Evolutionary conservation across 352 stramenopile genomes (phyloP), one percentile per base, ranked within the genome.

Genomic region (Phytophthora megakarya): DNA sequence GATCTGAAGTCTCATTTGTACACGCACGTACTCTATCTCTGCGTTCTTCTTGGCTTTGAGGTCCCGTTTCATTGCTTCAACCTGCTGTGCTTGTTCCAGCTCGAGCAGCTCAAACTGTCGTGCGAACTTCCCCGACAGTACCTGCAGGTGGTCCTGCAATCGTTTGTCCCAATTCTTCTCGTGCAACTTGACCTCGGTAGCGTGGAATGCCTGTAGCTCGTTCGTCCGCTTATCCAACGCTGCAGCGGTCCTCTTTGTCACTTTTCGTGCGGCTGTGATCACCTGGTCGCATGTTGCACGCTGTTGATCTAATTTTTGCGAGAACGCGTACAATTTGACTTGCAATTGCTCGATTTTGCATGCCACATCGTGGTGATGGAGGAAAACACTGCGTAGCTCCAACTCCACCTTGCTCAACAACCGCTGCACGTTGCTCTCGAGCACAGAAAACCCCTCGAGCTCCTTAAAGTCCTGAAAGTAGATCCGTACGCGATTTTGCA

Each of bases 391-490:
- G 16, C 62, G 56, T 15, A 85, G 33, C 28, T 84, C 75, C 26
- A 84, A 33, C 39, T 67, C 50, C 13, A 80, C 70, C 40, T 79
- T 73, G 39, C 46, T 57, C 30, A 67, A 33, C 39, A 81, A 47
- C 11, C 72, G 63, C 47, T 78, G 51, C 30, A 79, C 50, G 30
- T 78, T 81, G n/a, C 38, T 51, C 7, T 42, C 45, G 5, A 80
- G 64, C 39, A 77, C 49, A 1, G 62, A 53, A 53, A 79, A 84
- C 1, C 75, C 75, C 44, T 84, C 75, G 22, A 78, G 62, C 58
- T 81, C 61, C 35, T 84, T 66, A 44, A 84, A 80, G 26, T 65
- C 52, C 11, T 54, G 55, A 22, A 80, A 83, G 45, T 80, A 75
- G 15, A 50, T 35, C 21, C 67, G 61, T 10, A 84, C 47, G 12